Percentiles rank a stretch among this genome's conserved stretches.
Conservation (phyloP, 2,329 filamentous ascomycete species). For the Claviceps pusilla region DNA sequence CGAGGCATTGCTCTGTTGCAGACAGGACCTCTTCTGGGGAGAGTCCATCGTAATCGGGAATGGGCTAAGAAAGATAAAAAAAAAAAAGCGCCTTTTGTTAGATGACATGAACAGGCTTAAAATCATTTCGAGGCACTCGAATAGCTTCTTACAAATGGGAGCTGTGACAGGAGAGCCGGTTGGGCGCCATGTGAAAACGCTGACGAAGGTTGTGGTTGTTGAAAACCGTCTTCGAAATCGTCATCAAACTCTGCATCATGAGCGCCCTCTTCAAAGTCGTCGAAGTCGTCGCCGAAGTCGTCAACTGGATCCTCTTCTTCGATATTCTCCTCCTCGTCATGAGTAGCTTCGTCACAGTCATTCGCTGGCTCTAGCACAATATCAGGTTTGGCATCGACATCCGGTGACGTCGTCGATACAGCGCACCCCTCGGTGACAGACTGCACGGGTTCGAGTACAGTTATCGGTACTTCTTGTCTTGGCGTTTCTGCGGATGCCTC, state of each 20-base stretch:
- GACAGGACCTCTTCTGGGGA: constrained; percentile 44
- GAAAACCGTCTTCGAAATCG: constrained; percentile 60
- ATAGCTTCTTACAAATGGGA: constrained; percentile 29
- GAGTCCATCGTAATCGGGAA: constrained; percentile 52
- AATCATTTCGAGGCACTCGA: background rate
- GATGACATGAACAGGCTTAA: background rate
- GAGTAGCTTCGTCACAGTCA: background rate
- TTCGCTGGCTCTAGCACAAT: constrained; percentile 21
- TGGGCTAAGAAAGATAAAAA: constrained; percentile 30
- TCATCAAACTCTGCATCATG: constrained; percentile 46
- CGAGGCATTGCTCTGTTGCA: constrained; percentile 50
- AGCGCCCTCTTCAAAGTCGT: constrained; percentile 47
- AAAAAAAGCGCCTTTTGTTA: constrained; percentile 7
- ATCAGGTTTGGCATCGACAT: constrained; percentile 39
- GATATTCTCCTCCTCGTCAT: background rate
- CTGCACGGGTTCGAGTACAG: constrained; percentile 28
- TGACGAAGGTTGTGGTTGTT: constrained; percentile 29
- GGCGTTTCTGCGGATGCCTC: constrained; percentile 10
- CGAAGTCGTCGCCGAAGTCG: constrained; percentile 37
- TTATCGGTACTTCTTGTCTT: constrained; percentile 19
- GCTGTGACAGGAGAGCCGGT: constrained; percentile 21
- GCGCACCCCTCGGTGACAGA: background rate
- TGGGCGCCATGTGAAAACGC: constrained; percentile 17
- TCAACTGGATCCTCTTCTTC: background rate
- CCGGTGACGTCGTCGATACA: constrained; percentile 5